Evolutionary conservation across 2,329 filamentous ascomycete genomes (phyloP), one percentile per base, ranked within the genome.

Genomic region (Diaporthe velutina): DNA sequence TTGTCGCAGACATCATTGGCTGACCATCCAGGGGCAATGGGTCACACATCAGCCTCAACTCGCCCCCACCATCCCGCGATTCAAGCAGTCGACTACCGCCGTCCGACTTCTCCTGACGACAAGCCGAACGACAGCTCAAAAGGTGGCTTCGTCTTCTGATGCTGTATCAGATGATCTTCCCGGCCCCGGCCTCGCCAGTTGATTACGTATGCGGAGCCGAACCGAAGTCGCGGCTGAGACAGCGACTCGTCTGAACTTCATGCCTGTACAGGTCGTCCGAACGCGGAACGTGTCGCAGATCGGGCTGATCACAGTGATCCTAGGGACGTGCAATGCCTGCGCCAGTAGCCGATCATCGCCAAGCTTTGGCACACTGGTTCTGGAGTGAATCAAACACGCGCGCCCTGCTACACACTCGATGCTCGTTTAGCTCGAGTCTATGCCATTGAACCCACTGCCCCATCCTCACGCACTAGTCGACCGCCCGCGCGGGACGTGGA

Each of bases 211-310:
- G 45, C 61, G 61, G 61, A 67, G 61, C 61, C 61, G 64, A 67
- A 67, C 45, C 45, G 64, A 52, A 28, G 42, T 19, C 13, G 42
- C 28, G 48, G 64, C 45, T 67, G 64, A 67, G 64, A 67, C 64
- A 52, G 45, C 33, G 64, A 52, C 64, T 67, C 64, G 64, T 67
- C 64, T 67, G 64, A 67, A 67, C 64, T 28, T 67, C 22, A 67
- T 67, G 64, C 64, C n/a, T n/a, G 48, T 33, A 30, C 28, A 48
- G 13, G 30, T 50, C 70, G 42, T 72, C 70, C 52, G 54, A 73
- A 68, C 60, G 48, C 54, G 60, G 50, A 50, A 22, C 71, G 50
- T 58, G 71, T 73, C 60, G 71, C 60, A 73, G 71, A 73, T 73
- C 60, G 33, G 48, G 48, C 71, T 52, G 64, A 67, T 67, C 64